phyloP scores from a whole-genome alignment of 2,329 filamentous ascomycete genomes.

The Orbilia blumenaviensis region DNA sequence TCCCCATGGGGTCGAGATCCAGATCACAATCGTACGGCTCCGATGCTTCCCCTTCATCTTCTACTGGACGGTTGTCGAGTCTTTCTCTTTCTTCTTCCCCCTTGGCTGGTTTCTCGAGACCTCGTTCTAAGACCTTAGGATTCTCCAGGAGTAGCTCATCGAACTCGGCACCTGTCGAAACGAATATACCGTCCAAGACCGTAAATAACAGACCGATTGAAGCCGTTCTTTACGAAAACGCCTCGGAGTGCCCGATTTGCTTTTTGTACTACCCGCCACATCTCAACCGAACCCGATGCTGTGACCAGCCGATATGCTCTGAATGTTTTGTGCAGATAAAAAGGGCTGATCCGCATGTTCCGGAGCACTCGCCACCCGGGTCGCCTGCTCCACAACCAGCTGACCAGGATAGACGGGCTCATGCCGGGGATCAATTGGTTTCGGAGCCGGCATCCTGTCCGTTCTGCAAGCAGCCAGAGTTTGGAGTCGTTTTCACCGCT shows the following conservation, averaged over 20 bases:
- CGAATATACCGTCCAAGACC: conserved; percentile 56
- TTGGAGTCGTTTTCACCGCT: conserved; percentile 92
- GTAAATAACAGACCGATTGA: conserved; percentile 89
- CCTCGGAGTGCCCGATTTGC: conserved; percentile 91
- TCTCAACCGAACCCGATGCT: conserved; percentile 92
- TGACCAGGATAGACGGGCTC: conserved; percentile 61
- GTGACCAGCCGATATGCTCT: conserved; percentile 94
- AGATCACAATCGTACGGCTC: conserved; percentile 81
- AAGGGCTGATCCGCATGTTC: conserved; percentile 86
- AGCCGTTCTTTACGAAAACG: conserved; percentile 91
- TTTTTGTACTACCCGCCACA: conserved; percentile 95
- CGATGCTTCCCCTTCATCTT: conserved; percentile 70
- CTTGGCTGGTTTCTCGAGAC: conserved; percentile 68
- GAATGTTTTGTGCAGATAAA: conserved; percentile 99
- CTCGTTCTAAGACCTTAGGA: conserved; percentile 88
- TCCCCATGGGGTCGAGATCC: conserved; percentile 74
- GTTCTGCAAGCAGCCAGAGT: conserved; percentile 93
- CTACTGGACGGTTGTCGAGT: conserved; percentile 63
- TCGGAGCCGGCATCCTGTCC: conserved; percentile 93
- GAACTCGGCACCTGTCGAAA: conserved; percentile 55
- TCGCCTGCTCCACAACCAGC: conserved; percentile 59
- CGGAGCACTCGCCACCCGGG: conserved; percentile 70
- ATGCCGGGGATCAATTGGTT: conserved; percentile 72
- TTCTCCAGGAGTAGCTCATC: conserved; percentile 66
- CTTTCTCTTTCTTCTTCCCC: conserved; percentile 63